Conservation (phyloP, 75 land plant species). For the Ceratopteris richardii region DNA sequence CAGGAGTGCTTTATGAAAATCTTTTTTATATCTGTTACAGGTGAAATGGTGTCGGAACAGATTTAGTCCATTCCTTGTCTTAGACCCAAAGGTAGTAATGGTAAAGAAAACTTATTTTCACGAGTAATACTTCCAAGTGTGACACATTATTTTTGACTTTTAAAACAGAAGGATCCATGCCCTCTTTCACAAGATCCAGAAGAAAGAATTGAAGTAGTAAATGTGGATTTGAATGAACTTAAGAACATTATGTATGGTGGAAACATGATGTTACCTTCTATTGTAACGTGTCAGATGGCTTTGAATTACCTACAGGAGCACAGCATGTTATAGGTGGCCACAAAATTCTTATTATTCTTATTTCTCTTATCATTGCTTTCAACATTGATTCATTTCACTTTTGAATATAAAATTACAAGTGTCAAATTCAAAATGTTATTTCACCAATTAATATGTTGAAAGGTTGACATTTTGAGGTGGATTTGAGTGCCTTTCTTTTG, state of each 20-base stretch:
- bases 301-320: constrained; percentile 19
- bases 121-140: too few relatives aligned
- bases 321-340: constrained; percentile 1
- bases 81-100: constrained; percentile 13
- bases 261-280: constrained; percentile 24
- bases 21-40: constrained; percentile 2
- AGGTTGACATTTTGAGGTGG: too few relatives aligned
- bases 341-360: too few relatives aligned
- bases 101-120: too few relatives aligned
- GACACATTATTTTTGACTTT: background rate
- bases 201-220: constrained; percentile 23
- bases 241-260: constrained; percentile 27
- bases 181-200: constrained; percentile 16
- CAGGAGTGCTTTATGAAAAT: background rate
- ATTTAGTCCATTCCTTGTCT: constrained; percentile 21
- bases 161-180: constrained; percentile 15
- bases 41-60: constrained; percentile 29
- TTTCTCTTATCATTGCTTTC: too few relatives aligned
- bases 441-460: too few relatives aligned
- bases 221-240: constrained; percentile 13
- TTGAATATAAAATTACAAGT: too few relatives aligned
- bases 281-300: constrained; percentile 25
- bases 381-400: too few relatives aligned
- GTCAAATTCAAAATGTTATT: too few relatives aligned
- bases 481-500: too few relatives aligned